Evolutionary conservation across 306 rosid genomes (phyloP).

Genomic region (Pachyrhizus erosus): DNA sequence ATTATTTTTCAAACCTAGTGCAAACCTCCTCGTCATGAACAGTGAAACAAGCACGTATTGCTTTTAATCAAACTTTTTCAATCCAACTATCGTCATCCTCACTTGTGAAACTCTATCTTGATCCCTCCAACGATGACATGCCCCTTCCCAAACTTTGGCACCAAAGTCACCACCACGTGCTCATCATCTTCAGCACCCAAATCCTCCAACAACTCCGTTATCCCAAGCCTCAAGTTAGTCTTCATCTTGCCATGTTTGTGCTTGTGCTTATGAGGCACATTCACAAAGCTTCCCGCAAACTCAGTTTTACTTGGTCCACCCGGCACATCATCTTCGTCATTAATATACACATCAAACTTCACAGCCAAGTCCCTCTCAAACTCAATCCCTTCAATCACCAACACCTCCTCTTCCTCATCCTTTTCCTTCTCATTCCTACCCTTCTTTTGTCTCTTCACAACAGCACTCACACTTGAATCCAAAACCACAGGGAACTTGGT

Average conservation of each 20-base stretch:
- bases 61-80: background rate
- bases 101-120: constrained; percentile 53
- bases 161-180: constrained; percentile 68
- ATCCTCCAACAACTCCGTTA: constrained; percentile 77
- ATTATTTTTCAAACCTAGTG: background rate
- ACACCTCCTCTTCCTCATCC: constrained; percentile 62
- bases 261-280: constrained; percentile 61
- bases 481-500: constrained; percentile 52
- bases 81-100: background rate
- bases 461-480: constrained; percentile 45
- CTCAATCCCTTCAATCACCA: constrained; percentile 69
- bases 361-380: constrained; percentile 51
- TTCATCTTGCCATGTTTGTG: constrained; percentile 33
- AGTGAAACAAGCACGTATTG: background rate
- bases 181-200: constrained; percentile 81
- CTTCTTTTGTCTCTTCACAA: constrained; percentile 66
- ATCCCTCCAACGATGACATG: constrained; percentile 51
- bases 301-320: constrained; percentile 58
- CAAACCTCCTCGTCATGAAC: background rate
- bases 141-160: constrained; percentile 66
- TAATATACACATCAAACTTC: constrained; percentile 77
- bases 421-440: constrained; percentile 53
- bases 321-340: constrained; percentile 69
- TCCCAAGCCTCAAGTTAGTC: constrained; percentile 61
- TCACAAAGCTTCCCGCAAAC: constrained; percentile 90